These are phyloP conservation scores for Kwoniella sp. DNA, from an alignment of 768 basidiomycete genomes.

Conservation along the genomic window DNA sequence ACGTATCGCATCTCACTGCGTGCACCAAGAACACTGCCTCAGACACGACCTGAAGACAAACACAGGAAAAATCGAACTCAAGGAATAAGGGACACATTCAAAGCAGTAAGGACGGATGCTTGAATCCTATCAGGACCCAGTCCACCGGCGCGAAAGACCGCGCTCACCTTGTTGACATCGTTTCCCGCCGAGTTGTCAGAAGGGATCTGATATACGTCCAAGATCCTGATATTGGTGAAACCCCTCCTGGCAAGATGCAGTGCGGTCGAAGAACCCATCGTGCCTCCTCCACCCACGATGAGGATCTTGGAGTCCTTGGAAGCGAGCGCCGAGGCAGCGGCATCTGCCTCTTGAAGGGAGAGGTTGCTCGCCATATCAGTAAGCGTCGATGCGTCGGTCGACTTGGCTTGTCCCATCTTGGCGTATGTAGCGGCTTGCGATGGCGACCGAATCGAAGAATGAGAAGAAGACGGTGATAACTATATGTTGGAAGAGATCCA, in stretches of 20 bases:
- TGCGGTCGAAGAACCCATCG: conserved; percentile 53
- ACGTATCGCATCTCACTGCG: no score
- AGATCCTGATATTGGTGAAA: conserved; percentile 44
- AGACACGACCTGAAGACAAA: no score
- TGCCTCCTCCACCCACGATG: conserved; percentile 52
- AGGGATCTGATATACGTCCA: conserved; percentile 47
- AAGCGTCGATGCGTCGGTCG: neutral
- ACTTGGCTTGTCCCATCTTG: conserved; percentile 1
- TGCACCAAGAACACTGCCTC: no score
- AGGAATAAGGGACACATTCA: no score
- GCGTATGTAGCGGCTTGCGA: no score
- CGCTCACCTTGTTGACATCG: conserved; percentile 53
- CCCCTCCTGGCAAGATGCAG: conserved; percentile 51
- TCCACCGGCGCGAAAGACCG: no score
- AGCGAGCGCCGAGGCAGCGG: conserved; percentile 3
- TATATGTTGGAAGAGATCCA: no score
- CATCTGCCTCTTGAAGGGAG: neutral
- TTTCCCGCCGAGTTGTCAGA: conserved; percentile 44
- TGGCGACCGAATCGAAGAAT: no score
- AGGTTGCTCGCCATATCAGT: neutral
- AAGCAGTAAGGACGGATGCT: no score
- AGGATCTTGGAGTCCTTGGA: conserved; percentile 25
- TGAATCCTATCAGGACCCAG: no score
- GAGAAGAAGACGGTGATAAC: no score
- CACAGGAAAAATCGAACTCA: no score